Evolutionary conservation across 2,329 filamentous ascomycete species (phyloP).

Genomic region (Colletotrichum sp.): DNA sequence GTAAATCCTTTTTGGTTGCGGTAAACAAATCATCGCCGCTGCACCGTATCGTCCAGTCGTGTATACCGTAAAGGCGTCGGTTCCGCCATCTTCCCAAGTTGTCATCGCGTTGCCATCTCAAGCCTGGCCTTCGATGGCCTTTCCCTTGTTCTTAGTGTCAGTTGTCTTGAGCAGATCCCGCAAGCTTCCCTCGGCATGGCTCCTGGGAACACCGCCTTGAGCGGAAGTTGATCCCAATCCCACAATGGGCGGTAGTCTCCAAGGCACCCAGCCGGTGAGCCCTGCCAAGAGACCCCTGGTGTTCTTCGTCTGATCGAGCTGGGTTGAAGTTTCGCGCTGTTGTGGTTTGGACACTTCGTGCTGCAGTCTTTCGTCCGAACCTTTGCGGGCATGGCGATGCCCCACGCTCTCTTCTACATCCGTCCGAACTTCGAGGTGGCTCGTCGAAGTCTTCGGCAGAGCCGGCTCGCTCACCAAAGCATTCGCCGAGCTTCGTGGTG

Average conservation of each 20-base stretch:
- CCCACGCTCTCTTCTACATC: conserved; percentile 30
- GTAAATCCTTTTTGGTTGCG: background rate
- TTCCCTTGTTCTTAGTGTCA: conserved; percentile 35
- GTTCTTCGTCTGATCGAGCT: conserved; percentile 24
- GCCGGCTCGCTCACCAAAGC: conserved; percentile 61
- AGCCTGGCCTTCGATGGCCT: conserved; percentile 29
- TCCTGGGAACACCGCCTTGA: conserved; percentile 32
- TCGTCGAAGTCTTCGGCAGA: conserved; percentile 61
- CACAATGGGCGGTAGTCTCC: conserved; percentile 37
- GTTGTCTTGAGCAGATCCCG: conserved; percentile 53
- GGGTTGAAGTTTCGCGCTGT: conserved; percentile 29
- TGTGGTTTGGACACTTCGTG: conserved; percentile 29
- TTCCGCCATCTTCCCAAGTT: background rate
- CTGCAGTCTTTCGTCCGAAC: conserved; percentile 12
- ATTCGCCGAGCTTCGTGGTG: conserved; percentile 39
- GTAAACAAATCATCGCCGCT: background rate
- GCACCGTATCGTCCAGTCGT: background rate
- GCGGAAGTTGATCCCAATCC: conserved; percentile 23
- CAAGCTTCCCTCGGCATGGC: conserved; percentile 62
- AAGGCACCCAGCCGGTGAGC: conserved; percentile 52
- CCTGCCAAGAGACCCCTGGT: conserved; percentile 37
- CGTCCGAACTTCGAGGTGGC: conserved; percentile 52
- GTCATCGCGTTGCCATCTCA: background rate
- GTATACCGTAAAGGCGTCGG: background rate
- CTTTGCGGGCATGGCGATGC: conserved; percentile 20